phyloP scores from a whole-genome alignment of 2,329 filamentous ascomycete genomes.

The Penicillium sp. region DNA sequence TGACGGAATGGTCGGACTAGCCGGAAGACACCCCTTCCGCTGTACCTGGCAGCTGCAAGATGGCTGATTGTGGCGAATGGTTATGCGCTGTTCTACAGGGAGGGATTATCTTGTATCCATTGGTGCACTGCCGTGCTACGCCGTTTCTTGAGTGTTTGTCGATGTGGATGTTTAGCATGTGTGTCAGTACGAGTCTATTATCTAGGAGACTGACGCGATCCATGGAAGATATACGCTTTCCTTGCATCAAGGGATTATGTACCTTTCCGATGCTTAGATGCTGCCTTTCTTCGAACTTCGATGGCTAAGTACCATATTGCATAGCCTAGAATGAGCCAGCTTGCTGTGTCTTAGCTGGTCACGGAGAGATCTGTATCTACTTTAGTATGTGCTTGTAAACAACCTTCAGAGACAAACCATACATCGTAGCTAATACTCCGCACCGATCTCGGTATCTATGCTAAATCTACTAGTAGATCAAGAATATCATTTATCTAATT shows the following conservation, averaged over 20 bases:
- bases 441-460: too few species aligned
- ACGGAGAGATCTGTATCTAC: neutral
- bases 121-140: neutral
- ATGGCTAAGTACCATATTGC: neutral
- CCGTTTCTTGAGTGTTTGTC: neutral
- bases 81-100: neutral
- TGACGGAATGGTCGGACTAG: conserved; percentile 10
- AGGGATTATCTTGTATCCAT: neutral
- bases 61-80: conserved; percentile 16
- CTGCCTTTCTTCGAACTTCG: neutral
- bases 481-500: too few species aligned
- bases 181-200: neutral
- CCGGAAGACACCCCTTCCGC: conserved; percentile 8
- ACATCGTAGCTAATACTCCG: too few species aligned
- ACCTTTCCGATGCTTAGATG: neutral
- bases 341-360: neutral
- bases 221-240: neutral
- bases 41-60: conserved; percentile 26
- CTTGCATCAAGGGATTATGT: neutral
- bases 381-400: too few species aligned
- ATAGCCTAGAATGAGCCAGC: neutral
- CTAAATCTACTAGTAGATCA: too few species aligned
- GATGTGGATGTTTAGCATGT: neutral
- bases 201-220: neutral
- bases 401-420: too few species aligned